Conservation (phyloP, 176 grass and related monocot genomes). For the Oryza glumipatula region DNA sequence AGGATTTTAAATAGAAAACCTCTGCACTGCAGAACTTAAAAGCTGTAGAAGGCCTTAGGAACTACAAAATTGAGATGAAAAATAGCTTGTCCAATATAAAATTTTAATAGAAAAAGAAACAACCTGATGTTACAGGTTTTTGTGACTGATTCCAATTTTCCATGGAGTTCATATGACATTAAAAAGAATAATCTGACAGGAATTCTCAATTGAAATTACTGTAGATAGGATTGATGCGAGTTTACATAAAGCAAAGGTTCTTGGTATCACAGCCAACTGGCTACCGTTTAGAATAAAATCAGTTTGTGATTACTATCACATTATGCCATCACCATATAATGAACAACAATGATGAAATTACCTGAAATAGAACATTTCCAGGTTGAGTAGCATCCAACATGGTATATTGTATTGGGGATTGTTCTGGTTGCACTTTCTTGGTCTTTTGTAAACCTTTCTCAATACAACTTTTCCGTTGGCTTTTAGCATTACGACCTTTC, state of each 20-base stretch:
- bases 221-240: background rate
- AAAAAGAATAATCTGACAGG: background rate
- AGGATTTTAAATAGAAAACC: background rate
- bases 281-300: background rate
- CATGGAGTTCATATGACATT: background rate
- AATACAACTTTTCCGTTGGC: constrained; percentile 39
- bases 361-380: constrained; percentile 59
- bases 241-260: background rate
- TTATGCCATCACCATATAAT: constrained; percentile 7
- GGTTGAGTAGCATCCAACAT: constrained; percentile 46
- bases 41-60: background rate
- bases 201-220: background rate
- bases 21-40: background rate
- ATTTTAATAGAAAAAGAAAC: background rate
- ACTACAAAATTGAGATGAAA: background rate
- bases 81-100: background rate
- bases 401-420: constrained; percentile 40
- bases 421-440: constrained; percentile 39
- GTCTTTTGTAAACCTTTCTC: constrained; percentile 52
- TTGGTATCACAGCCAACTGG: background rate
- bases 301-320: background rate
- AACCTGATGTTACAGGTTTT: background rate
- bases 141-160: background rate
- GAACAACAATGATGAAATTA: constrained; percentile 11
- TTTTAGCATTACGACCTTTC: constrained; percentile 46